Base-by-base conservation (phyloP, 148 eudicot genomes). In the Vaccinium corymbosum region DNA sequence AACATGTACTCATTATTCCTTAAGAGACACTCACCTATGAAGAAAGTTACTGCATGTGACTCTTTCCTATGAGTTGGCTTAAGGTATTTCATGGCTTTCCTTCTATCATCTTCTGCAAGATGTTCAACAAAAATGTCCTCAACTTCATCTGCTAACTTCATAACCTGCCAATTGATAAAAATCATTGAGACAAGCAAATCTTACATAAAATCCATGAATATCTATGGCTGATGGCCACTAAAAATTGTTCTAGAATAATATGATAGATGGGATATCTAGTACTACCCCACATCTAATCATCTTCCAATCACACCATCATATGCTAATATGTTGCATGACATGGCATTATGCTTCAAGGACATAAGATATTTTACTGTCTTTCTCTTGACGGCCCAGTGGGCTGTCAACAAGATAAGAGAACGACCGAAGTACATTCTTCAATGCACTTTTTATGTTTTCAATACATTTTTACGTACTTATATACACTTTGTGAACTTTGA, bases 21-120 rank as follows among this genome's bases (percentile, higher is more conserved):
- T 17, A 7, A 22, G 25, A 16, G 78, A 55, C 73, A n/a, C 94
- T 92, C 83, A 97, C 98, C 99, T 72, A 90, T 97, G 85, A 97
- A 95, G 90, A 94, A 97, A 48, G 98, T 97, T 13, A 94, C 91
- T 56, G 93, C 86, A 88, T 97, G 99, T 1, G 99, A 97, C 71
- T 94, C 99, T 87, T 91, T 92, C 42, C 90, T 90, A 70, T 92
- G 99, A 74, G 92, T 91, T 19, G 98, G 99, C 80, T 91, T 97
- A 20, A 97, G 95, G 90, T 97, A 97, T 81, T 90, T 95, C 99
- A 95, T 94, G 81, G 98, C 99, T 86, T 92, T 97, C 71, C 92
- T 89, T 86, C 85, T 91, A 82, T 97, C 93, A 84, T 95, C 98
- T 83, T 90, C 84, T 10, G 98, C 90, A 71, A 94, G 94, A 80